phyloP scores from a whole-genome alignment of 768 basidiomycete species.

The Auricularia cornea region DNA sequence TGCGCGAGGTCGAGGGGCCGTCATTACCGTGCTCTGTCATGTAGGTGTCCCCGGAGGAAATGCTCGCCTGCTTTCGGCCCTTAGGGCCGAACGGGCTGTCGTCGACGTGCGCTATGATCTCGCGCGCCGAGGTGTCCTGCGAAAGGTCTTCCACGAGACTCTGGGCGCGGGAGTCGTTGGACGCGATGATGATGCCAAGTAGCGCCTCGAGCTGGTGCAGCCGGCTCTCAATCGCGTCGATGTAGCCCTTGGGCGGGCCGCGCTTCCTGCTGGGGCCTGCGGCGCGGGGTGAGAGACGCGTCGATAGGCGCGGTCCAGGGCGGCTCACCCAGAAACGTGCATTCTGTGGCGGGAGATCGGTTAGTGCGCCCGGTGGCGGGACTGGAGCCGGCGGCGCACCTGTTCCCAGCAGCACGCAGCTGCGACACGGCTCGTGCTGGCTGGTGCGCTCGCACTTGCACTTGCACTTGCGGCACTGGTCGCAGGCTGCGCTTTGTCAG shows the following conservation, averaged over 20 bases:
- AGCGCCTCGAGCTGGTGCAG: constrained; percentile 88
- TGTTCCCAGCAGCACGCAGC: constrained; percentile 52
- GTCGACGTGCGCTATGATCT: constrained; percentile 78
- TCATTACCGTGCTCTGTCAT: background rate
- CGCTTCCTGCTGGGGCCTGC: constrained; percentile 61
- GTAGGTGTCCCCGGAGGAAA: background rate
- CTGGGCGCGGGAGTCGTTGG: constrained; percentile 38
- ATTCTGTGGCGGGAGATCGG: constrained; percentile 16
- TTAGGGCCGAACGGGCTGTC: constrained; percentile 69
- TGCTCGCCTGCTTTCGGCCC: constrained; percentile 33
- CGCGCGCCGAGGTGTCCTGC: constrained; percentile 69
- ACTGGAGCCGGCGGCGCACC: constrained; percentile 14
- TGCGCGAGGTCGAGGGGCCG: background rate
- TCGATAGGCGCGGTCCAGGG: background rate
- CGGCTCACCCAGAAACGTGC: constrained; percentile 55
- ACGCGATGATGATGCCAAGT: constrained; percentile 68
- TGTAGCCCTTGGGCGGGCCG: constrained; percentile 89
- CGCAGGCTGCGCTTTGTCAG: constrained; percentile 45
- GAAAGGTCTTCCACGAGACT: constrained; percentile 36
- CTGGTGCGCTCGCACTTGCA: constrained; percentile 65
- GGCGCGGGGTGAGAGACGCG: background rate
- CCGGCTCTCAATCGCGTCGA: constrained; percentile 87
- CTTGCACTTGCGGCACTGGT: constrained; percentile 83
- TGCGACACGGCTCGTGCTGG: constrained; percentile 61
- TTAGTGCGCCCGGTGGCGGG: background rate